Percentiles rank a stretch among this genome's conserved stretches.
phyloP scores from a whole-genome alignment of 2,329 filamentous ascomycete genomes.

The Talaromyces marneffei region DNA sequence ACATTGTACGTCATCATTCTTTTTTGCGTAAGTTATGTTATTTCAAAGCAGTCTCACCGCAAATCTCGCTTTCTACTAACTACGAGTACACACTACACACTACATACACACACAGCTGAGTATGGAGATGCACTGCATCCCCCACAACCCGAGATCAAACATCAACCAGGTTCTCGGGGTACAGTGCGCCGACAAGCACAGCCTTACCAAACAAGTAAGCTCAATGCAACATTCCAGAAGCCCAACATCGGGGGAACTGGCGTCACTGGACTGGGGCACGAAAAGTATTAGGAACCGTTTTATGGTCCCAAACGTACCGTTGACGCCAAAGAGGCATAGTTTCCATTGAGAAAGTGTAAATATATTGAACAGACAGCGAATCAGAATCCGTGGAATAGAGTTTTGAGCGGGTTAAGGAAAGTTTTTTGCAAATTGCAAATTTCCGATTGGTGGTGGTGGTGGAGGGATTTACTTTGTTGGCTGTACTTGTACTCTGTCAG shows the following conservation, averaged over 20 bases:
- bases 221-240: constrained; percentile 3
- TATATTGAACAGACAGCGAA: not conserved
- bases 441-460: constrained; percentile 4
- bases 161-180: constrained; percentile 2
- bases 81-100: too few species aligned
- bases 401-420: not conserved
- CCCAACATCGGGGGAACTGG: not conserved
- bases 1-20: not conserved
- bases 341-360: not conserved
- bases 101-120: not conserved
- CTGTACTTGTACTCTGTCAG: not conserved
- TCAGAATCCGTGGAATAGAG: not conserved
- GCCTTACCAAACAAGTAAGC: not conserved
- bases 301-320: not conserved
- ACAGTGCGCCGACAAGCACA: constrained; percentile 3
- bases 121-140: not conserved
- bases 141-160: not conserved
- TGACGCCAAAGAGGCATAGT: not conserved
- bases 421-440: not conserved
- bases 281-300: constrained; percentile 5
- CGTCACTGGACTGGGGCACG: too few species aligned
- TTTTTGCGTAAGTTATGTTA: too few species aligned
- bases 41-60: not conserved
- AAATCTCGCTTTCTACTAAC: too few species aligned
- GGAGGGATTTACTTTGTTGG: not conserved